These are phyloP conservation scores for Malania oleifera DNA, from an alignment of 164 flowering plant species.

Conservation along the genomic window DNA sequence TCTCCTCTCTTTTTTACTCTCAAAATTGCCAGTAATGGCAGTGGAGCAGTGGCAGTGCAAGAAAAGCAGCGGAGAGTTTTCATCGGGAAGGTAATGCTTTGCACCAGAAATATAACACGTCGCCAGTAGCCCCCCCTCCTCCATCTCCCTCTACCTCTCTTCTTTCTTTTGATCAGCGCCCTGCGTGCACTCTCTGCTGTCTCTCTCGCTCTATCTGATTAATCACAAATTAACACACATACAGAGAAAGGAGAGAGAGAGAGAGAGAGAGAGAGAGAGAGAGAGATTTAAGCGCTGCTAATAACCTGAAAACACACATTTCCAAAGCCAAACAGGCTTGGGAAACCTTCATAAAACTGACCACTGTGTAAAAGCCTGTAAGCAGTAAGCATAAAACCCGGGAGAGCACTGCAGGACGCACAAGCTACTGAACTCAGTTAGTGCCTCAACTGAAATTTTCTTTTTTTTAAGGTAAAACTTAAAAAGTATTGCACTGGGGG, in stretches of 20 bases:
- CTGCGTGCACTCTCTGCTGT: conserved; percentile 29
- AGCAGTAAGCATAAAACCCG: conserved; percentile 55
- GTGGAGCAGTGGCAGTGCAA: conserved; percentile 58
- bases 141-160: not conserved
- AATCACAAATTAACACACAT: no score
- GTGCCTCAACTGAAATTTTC: no score
- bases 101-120: no score
- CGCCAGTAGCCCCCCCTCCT: not conserved
- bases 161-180: conserved; percentile 2
- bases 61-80: conserved; percentile 47
- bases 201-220: conserved; percentile 8
- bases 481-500: conserved; percentile 10
- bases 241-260: conserved; percentile 8
- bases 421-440: no score
- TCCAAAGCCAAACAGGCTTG: conserved; percentile 29
- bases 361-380: conserved; percentile 43
- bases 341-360: conserved; percentile 15
- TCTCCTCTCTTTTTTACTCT: conserved; percentile 11
- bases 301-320: conserved; percentile 23
- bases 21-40: conserved; percentile 47
- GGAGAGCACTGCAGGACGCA: conserved; percentile 33
- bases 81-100: conserved; percentile 77
- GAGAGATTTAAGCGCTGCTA: conserved; percentile 16
- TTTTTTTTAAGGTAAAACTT: not conserved
- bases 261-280: not conserved